Base-by-base conservation (phyloP, 768 basidiomycete genomes). In the Mycena haematopus region DNA sequence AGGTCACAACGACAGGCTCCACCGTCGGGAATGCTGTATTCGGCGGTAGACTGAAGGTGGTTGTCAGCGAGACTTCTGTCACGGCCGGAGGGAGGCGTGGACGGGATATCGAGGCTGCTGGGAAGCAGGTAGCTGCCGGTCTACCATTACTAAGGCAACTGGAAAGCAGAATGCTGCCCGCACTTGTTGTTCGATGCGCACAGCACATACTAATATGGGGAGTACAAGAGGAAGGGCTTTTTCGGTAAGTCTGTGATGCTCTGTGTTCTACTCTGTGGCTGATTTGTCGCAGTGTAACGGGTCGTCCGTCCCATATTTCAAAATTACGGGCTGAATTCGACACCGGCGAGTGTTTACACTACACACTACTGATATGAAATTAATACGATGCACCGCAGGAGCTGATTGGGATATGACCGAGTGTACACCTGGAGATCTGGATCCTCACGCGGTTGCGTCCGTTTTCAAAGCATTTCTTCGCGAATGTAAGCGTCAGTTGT, bases 361-460 rank as follows among this genome's bases (percentile, higher is more conserved):
- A 40, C 24, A 47, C 27, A 27, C 27, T 42, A 36, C 47, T 49
- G 58, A 46, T 68, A 45, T 50, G 36, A 51, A 58, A 57, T 61
- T 60, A 50, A 70, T 52, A 52, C 60, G 22, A 60, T 62, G 33
- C 36, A 52, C 19, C 54, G 42, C 69, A 89, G 93, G 95, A 60
- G 91, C 89, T 54, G 96, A 98, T 76, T 93, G 89, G 69, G 89
- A 95, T 71, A 84, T 98, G 77, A 76, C 81, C 42, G 84, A 86
- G 64, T 91, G 88, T 65, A 83, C 84, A 52, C 95, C 94, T 25
- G 87, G 91, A 9, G 95, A 98, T 70, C 77, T 98, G 36, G 96
- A 98, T 71, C 96, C 96, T 50, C 95, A 98, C 74, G 93, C 94
- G 1, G 95, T 98, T 8, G 89, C 95, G 21, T 92, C 93, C 25